These are phyloP conservation scores for Podospora didyma DNA, from an alignment of 495 filamentous ascomycete species.

Conservation along the genomic window DNA sequence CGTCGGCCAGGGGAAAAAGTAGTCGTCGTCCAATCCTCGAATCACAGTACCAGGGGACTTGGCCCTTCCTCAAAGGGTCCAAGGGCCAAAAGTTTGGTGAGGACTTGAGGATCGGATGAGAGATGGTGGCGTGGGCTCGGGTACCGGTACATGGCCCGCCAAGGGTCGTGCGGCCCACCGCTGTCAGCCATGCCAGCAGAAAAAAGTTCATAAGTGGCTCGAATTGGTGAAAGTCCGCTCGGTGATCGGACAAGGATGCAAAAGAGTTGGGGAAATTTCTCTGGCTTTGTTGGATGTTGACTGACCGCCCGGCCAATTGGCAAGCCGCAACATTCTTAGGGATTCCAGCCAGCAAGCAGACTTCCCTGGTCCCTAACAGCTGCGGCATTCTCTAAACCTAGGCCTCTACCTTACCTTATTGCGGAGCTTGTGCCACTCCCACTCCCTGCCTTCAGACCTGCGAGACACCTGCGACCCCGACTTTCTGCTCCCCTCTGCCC, in stretches of 20 bases:
- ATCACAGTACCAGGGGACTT: too few species aligned
- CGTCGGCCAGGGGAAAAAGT: too few species aligned
- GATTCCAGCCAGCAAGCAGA: conserved; percentile 14
- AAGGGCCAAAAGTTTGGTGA: not conserved
- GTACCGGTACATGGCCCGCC: conserved; percentile 29
- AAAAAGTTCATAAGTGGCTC: conserved; percentile 2
- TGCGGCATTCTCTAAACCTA: conserved; percentile 11
- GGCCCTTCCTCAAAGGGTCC: too few species aligned
- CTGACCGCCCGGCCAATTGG: conserved; percentile 25
- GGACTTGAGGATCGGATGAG: conserved; percentile 12
- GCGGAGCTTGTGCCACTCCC: conserved; percentile 18
- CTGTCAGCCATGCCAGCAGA: conserved; percentile 18
- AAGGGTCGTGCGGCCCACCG: conserved; percentile 3
- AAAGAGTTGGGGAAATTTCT: conserved; percentile 34
- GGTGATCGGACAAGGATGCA: conserved; percentile 29
- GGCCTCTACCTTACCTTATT: not conserved
- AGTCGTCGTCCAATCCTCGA: too few species aligned
- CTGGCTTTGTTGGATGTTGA: conserved; percentile 33
- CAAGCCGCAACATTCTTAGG: conserved; percentile 20
- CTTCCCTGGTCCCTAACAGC: conserved; percentile 7
- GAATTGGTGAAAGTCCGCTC: conserved; percentile 26
- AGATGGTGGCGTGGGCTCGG: conserved; percentile 8
- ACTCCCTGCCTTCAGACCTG: not conserved
- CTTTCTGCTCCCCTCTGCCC: conserved; percentile 5
- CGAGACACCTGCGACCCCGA: not conserved